Conservation (phyloP, 371 early-diverging fungal species). For the Mucor sp. region DNA sequence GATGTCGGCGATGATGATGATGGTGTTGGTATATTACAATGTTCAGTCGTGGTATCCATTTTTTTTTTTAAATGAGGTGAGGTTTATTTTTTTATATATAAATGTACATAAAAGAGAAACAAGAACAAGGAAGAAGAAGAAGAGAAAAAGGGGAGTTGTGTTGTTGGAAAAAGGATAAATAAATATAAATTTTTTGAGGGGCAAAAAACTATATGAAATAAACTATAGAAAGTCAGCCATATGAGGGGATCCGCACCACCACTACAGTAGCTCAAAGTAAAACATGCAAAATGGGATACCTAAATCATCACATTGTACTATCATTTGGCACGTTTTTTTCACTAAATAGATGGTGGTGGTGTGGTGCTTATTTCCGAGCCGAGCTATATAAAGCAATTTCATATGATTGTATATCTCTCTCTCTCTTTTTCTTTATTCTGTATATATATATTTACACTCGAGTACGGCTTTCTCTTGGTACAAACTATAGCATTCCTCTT, state of each 20-base stretch:
- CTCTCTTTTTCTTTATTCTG: not conserved
- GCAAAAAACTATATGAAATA: not conserved
- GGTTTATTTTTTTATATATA: not conserved
- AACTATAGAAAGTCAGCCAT: not conserved
- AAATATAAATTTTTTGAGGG: constrained; percentile 2
- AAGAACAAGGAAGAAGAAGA: not conserved
- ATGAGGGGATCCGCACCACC: not conserved
- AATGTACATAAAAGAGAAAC: constrained; percentile 5
- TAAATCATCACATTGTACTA: not conserved
- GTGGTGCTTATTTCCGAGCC: constrained; percentile 1
- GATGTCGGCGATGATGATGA: not conserved
- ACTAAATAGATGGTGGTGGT: not conserved
- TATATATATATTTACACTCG: constrained; percentile 24
- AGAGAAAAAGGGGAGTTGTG: constrained; percentile 1
- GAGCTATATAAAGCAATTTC: constrained; percentile 1
- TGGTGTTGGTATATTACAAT: not conserved
- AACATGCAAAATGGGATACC: constrained; percentile 4
- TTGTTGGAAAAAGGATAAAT: not conserved
- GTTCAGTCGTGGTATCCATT: not conserved
- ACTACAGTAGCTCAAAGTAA: constrained; percentile 1
- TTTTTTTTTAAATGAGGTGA: not conserved
- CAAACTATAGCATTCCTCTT: constrained; percentile 15
- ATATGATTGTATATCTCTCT: not conserved
- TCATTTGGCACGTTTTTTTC: not conserved
- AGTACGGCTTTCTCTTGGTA: constrained; percentile 32